These are phyloP conservation scores for Larix sibirica DNA, from an alignment of 83 land plant genomes.

Conservation along the genomic window DNA sequence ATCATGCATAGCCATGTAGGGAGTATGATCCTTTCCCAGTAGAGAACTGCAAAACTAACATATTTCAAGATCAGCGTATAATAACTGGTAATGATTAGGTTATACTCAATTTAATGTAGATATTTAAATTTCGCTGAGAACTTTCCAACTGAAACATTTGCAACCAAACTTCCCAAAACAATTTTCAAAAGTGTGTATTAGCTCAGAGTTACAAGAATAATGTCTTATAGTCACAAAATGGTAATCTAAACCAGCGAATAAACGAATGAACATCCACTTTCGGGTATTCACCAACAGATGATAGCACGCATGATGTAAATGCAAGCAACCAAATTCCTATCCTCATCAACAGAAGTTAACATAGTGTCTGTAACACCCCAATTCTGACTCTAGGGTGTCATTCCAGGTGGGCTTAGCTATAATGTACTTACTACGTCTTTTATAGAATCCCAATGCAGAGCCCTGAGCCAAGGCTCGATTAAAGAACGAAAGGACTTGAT, in stretches of 20 bases:
- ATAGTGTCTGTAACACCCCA: too few species aligned
- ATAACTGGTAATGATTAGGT: background rate
- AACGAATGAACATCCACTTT: background rate
- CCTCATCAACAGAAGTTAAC: too few species aligned
- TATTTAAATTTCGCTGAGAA: background rate
- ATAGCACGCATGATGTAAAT: background rate
- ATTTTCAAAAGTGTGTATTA: background rate
- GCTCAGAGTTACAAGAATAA: too few species aligned
- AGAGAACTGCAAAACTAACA: slow-evolving; percentile 9
- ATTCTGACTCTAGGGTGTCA: too few species aligned
- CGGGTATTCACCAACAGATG: background rate
- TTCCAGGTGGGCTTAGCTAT: too few species aligned
- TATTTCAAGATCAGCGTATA: background rate
- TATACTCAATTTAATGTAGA: background rate
- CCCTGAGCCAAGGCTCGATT: too few species aligned
- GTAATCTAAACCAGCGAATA: background rate
- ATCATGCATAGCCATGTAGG: slow-evolving; percentile 25
- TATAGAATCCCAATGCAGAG: too few species aligned
- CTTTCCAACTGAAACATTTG: background rate
- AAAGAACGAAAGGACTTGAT: too few species aligned
- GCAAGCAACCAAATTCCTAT: background rate
- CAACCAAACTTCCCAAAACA: background rate
- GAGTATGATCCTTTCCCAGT: background rate
- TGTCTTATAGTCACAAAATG: too few species aligned
- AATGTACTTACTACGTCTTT: too few species aligned